Evolutionary conservation across 179 eudicot genomes (phyloP).

Genomic region (Actinidia chinensis): DNA sequence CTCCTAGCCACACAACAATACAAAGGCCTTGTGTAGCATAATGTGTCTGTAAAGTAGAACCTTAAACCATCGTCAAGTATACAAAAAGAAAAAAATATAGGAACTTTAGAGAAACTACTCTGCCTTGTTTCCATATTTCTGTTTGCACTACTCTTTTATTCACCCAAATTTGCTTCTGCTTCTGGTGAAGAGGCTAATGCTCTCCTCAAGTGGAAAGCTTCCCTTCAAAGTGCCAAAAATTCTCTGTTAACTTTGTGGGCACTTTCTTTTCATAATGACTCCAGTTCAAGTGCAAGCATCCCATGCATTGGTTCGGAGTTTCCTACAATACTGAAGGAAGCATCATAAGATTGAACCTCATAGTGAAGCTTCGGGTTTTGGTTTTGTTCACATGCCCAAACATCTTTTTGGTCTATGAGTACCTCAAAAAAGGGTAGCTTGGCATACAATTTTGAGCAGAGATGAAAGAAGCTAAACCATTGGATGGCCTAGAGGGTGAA

Average conservation of each 20-base stretch:
- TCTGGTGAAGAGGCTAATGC: neutral
- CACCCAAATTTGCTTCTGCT: neutral
- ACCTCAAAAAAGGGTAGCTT: constrained; percentile 42
- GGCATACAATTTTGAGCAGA: constrained; percentile 26
- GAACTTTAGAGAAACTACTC: neutral
- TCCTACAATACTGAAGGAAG: no score
- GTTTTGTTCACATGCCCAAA: constrained; percentile 27
- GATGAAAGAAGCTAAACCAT: no score
- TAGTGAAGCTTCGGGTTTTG: constrained; percentile 39
- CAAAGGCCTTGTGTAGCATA: no score
- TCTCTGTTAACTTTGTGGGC: no score
- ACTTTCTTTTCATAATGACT: no score
- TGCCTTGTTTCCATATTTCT: neutral
- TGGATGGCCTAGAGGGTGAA: no score
- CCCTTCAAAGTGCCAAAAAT: neutral
- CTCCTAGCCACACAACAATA: no score
- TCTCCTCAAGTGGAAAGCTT: neutral
- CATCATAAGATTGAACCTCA: no score
- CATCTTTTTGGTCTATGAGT: constrained; percentile 36
- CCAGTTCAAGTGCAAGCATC: no score
- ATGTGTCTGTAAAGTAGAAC: neutral
- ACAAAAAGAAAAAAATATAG: neutral
- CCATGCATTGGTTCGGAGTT: no score
- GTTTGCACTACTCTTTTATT: neutral
- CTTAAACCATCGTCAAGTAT: neutral